phyloP scores from a whole-genome alignment of 192 early-diverging fungal genomes.

The Tieghemiomyces parasiticus region DNA sequence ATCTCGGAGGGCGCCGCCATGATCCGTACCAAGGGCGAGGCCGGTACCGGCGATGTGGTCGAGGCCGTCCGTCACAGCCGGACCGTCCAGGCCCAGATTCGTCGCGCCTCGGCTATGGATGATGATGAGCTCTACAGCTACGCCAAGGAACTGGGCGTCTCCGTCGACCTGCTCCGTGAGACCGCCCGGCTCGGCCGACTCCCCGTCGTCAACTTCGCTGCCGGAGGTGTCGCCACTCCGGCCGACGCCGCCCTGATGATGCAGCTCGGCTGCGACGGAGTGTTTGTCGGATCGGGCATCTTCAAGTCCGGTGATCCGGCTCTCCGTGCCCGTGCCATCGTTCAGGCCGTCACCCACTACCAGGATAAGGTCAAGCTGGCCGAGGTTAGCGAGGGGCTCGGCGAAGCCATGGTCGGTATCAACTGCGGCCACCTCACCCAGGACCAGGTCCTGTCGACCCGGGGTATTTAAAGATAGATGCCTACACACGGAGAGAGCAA shows the following conservation, averaged over 20 bases:
- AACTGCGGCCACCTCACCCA: conserved; percentile 54
- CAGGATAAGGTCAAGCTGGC: conserved; percentile 80
- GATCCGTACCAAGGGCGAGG: conserved; percentile 98
- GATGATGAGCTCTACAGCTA: conserved; percentile 87
- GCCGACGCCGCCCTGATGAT: conserved; percentile 99
- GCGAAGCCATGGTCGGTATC: conserved; percentile 96
- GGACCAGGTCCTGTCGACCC: conserved; percentile 37
- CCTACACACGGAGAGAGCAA: too few relatives aligned
- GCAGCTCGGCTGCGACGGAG: conserved; percentile 97
- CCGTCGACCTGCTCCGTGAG: conserved; percentile 81
- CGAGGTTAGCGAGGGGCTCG: conserved; percentile 76
- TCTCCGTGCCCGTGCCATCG: conserved; percentile 88
- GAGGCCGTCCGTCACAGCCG: conserved; percentile 95
- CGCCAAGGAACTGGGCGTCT: conserved; percentile 92
- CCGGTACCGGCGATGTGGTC: conserved; percentile 95
- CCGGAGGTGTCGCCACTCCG: conserved; percentile 92
- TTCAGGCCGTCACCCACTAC: conserved; percentile 93
- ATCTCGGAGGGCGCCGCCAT: conserved; percentile 95
- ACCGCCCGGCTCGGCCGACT: conserved; percentile 73
- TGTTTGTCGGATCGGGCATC: conserved; percentile 95
- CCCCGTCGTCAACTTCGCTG: conserved; percentile 98
- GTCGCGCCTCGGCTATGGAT: conserved; percentile 65
- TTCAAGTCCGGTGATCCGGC: conserved; percentile 91
- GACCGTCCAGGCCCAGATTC: conserved; percentile 75
- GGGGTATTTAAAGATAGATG: conserved; percentile 58